Conservation (phyloP, 2,329 filamentous ascomycete species). For the Trichoderma breve region DNA sequence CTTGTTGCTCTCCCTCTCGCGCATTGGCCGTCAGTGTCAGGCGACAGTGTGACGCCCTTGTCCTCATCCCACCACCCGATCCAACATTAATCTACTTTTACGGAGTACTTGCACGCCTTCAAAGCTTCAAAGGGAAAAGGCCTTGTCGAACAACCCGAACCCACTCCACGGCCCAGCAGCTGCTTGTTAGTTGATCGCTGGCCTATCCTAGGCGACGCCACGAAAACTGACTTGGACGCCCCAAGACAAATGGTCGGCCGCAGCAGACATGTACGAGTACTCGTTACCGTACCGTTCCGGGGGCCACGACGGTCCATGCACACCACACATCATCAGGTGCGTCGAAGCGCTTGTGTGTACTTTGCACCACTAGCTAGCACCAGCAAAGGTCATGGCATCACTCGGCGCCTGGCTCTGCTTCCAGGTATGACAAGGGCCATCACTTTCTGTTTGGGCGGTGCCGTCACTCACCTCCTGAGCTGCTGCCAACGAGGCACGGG, state of each 20-base stretch:
- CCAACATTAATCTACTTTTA: slow-evolving; percentile 7
- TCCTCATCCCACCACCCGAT: slow-evolving; percentile 11
- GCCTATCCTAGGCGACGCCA: slow-evolving; percentile 11
- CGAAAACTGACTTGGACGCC: not conserved
- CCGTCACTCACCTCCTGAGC: not conserved
- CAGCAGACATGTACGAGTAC: not conserved
- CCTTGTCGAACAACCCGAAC: not conserved
- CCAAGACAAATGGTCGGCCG: not conserved
- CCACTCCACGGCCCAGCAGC: slow-evolving; percentile 7
- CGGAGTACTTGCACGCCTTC: not conserved
- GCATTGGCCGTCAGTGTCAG: slow-evolving; percentile 1
- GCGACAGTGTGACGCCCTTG: slow-evolving; percentile 4
- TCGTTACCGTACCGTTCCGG: not conserved
- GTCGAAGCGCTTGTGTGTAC: not conserved
- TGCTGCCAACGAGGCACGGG: not conserved
- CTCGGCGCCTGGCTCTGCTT: not conserved
- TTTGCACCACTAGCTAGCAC: not conserved
- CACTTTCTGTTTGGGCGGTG: not conserved
- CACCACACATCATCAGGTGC: slow-evolving; percentile 9
- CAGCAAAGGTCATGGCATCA: slow-evolving; percentile 3
- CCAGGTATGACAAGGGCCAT: not conserved
- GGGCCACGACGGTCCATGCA: slow-evolving; percentile 1
- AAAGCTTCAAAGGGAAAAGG: not conserved
- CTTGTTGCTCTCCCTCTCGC: not conserved
- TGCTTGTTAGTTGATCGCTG: slow-evolving; percentile 8